Evolutionary conservation across 1,284 basidiomycete species (phyloP), one percentile per base, ranked within the genome.

Genomic region (Neonothopanus nambi): DNA sequence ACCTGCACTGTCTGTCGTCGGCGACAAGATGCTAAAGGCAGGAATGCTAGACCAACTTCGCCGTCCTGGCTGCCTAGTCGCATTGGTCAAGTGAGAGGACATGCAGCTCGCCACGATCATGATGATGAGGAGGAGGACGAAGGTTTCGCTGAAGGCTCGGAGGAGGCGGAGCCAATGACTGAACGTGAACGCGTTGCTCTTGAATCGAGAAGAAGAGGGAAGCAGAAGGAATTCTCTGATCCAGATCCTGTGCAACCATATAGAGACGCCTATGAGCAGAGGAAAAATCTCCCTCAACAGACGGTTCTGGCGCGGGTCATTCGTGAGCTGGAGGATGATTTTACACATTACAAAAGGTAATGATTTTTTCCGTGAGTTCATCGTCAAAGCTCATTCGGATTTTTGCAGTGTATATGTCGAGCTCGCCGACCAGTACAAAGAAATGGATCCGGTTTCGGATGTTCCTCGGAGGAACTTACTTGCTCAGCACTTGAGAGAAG

Each of bases 281-380:
- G 60, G 48, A 76, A 71, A 57, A 69, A 72, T 23, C 55, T 91
- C 2, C 92, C 91, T 1, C 89, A 91, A n/a, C 91, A 94, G 69
- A 93, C 91, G 0, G 83, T 94, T 3, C 78, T 95, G 5, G 77
- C 84, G 24, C 77, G 89, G 13, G 90, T 95, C 23, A 74, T 95
- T 38, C 66, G 85, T 53, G 93, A 95, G 70, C 76, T 95, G 11
- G 93, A 95, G 66, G 92, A 93, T 61, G 93, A 95, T 66, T 95
- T 94, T 65, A 82, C 81, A 18, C 93, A 95, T 73, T 94, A 92
- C 68, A 93, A 91, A 70, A 82, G 86, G 92, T 94, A 60, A n/a
- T n/a, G n/a, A n/a, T 33, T 48, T 81, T n/a, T n/a, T n/a, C n/a
- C 51, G 26, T 24, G 48, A 8, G 42, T 33, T 30, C 18, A 9